A percentile compares a stretch with the other conserved stretches of the same genome.
Evolutionary conservation across 2,329 filamentous ascomycete species (phyloP).

Genomic region (Cladosporium phlei): DNA sequence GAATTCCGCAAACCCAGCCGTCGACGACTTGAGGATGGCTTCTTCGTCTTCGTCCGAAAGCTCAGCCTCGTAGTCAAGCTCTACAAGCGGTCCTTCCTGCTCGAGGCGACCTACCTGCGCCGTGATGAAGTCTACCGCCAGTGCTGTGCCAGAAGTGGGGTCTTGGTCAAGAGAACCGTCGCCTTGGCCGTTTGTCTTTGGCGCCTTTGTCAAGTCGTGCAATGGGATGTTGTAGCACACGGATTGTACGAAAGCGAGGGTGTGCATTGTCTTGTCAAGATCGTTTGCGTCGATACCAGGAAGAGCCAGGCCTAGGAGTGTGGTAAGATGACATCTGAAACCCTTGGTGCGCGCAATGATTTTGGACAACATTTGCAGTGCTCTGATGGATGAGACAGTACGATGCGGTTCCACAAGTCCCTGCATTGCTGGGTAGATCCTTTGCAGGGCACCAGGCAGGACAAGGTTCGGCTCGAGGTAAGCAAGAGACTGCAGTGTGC

Average conservation of each 20-base stretch:
- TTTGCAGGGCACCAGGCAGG: conserved; percentile 84
- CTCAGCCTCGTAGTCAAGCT: conserved; percentile 78
- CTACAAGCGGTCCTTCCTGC: conserved; percentile 73
- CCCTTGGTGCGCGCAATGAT: conserved; percentile 90
- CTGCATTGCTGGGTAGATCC: conserved; percentile 95
- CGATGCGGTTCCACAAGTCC: conserved; percentile 95
- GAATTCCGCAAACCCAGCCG: conserved; percentile 89
- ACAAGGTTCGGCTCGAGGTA: conserved; percentile 89
- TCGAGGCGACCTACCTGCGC: conserved; percentile 93
- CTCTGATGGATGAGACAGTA: conserved; percentile 87
- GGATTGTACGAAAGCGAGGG: conserved; percentile 89
- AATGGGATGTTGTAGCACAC: conserved; percentile 96
- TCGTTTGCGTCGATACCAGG: conserved; percentile 98
- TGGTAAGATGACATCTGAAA: conserved; percentile 94
- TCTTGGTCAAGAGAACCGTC: conserved; percentile 46
- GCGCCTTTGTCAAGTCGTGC: conserved; percentile 66
- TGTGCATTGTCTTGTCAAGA: conserved; percentile 91
- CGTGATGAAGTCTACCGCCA: conserved; percentile 91
- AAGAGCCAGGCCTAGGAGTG: conserved; percentile 82
- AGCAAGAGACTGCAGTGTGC: conserved; percentile 80
- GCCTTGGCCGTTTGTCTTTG: conserved; percentile 33
- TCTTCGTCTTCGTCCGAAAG: conserved; percentile 82
- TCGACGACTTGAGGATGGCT: conserved; percentile 85
- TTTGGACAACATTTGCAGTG: conserved; percentile 85
- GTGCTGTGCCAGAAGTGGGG: conserved; percentile 46